Evolutionary conservation across 139 green algal species (phyloP).

Genomic region (Chara braunii): DNA sequence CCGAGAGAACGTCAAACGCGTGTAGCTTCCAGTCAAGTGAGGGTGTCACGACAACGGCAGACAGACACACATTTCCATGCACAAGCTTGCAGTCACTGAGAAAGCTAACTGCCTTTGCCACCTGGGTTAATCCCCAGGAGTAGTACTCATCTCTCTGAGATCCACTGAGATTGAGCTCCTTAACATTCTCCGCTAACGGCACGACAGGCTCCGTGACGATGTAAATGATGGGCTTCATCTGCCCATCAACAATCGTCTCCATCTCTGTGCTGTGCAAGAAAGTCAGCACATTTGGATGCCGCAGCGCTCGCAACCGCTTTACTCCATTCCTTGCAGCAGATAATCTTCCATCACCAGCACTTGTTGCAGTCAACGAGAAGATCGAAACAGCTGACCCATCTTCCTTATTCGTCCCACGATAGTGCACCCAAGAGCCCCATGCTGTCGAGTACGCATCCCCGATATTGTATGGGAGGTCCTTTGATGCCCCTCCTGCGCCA

Average conservation of each 20-base stretch:
- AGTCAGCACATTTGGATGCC: constrained; percentile 37
- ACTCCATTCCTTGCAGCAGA: constrained; percentile 24
- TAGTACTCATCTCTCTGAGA: constrained; percentile 71
- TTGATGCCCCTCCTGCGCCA: constrained; percentile 4
- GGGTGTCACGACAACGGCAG: constrained; percentile 76
- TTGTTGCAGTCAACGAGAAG: constrained; percentile 27
- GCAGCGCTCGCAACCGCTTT: constrained; percentile 31
- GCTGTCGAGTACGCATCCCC: constrained; percentile 32
- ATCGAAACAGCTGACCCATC: constrained; percentile 30
- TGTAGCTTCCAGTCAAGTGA: constrained; percentile 90
- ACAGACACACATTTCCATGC: constrained; percentile 82
- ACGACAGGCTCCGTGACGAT: constrained; percentile 37
- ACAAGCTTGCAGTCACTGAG: constrained; percentile 91
- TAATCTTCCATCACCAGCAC: constrained; percentile 9
- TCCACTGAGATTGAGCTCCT: constrained; percentile 22
- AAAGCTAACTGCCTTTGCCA: constrained; percentile 85
- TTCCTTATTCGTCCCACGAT: constrained; percentile 32
- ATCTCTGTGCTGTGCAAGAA: constrained; percentile 49
- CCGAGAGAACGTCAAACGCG: constrained; percentile 76
- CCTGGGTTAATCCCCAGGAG: constrained; percentile 75
- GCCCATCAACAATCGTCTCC: constrained; percentile 15
- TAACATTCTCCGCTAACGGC: constrained; percentile 20
- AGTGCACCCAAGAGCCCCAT: constrained; percentile 34
- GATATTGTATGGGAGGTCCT: constrained; percentile 34
- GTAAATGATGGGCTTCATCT: constrained; percentile 17